Percentiles rank a stretch among this genome's conserved stretches.
phyloP scores from a whole-genome alignment of 768 basidiomycete species.

The Solioccasus polychromus region DNA sequence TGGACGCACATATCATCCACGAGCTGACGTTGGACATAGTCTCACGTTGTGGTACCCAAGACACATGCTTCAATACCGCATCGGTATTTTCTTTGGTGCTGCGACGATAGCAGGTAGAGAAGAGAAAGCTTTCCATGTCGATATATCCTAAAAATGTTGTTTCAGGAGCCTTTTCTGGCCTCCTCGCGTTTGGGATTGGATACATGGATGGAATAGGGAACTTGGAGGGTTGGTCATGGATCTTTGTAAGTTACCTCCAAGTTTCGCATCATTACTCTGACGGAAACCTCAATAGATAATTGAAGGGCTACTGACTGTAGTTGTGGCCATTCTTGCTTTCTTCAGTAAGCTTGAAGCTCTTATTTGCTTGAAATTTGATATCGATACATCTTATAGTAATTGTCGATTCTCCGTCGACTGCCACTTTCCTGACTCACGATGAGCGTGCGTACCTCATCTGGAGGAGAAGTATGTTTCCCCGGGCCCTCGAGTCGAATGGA shows the following conservation, averaged over 20 bases:
- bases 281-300: conserved; percentile 7
- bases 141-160: background rate
- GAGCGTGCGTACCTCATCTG: conserved; percentile 18
- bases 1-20: too few relatives aligned
- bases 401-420: conserved; percentile 44
- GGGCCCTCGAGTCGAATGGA: conserved; percentile 37
- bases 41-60: conserved; percentile 70
- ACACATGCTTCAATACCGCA: conserved; percentile 54
- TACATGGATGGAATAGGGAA: conserved; percentile 48
- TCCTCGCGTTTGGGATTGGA: conserved; percentile 54
- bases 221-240: conserved; percentile 63
- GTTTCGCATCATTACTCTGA: background rate
- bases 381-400: conserved; percentile 39
- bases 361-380: background rate
- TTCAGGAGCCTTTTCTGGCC: conserved; percentile 52
- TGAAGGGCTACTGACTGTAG: conserved; percentile 54
- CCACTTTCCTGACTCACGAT: conserved; percentile 15
- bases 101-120: conserved; percentile 52
- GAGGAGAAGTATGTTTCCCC: conserved; percentile 14
- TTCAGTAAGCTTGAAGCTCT: conserved; percentile 35
- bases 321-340: conserved; percentile 51
- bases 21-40: conserved; percentile 27
- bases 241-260: conserved; percentile 44
- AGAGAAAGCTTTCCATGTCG: background rate
- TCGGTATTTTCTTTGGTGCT: conserved; percentile 64